Percentiles rank a stretch among this genome's conserved stretches.
These are phyloP conservation scores for Pterocarpus macrocarpus DNA, from an alignment of 306 rosid genomes.

Conservation along the genomic window DNA sequence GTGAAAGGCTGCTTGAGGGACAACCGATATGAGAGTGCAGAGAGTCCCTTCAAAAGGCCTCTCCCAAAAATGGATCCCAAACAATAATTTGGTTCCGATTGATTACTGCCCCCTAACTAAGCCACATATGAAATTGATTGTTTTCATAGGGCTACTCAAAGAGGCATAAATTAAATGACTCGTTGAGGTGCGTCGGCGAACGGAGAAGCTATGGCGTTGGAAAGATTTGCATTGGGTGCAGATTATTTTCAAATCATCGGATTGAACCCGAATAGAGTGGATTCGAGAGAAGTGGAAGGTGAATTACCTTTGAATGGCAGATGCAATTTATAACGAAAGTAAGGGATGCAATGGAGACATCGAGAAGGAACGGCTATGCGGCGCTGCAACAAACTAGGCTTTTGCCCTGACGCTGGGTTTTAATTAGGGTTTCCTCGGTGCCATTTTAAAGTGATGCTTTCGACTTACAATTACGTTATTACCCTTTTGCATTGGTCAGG, in stretches of 20 bases:
- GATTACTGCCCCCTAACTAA: conserved; percentile 48
- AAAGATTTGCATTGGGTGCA: conserved; percentile 15
- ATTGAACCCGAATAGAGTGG: background rate
- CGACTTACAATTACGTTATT: background rate
- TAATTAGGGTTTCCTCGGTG: background rate
- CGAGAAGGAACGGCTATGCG: background rate
- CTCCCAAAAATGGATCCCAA: conserved; percentile 1
- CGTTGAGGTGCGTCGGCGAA: too few species aligned
- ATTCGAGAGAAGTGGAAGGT: background rate
- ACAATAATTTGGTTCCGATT: conserved; percentile 13
- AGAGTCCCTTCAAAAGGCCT: conserved; percentile 44
- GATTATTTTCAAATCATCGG: background rate
- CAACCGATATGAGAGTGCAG: conserved; percentile 5
- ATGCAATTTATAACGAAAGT: background rate
- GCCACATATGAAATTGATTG: background rate
- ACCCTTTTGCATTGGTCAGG: background rate
- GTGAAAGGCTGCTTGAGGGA: conserved; percentile 46
- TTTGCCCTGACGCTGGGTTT: background rate
- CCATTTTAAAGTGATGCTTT: background rate
- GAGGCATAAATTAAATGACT: background rate
- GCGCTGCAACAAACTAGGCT: background rate
- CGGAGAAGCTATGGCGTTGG: too few species aligned
- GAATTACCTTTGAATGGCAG: background rate
- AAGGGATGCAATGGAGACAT: background rate
- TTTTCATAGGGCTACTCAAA: conserved; percentile 48